Evolutionary conservation across 1,284 basidiomycete species (phyloP), one percentile per base, ranked within the genome.

Genomic region (Apiotrichum siamense): DNA sequence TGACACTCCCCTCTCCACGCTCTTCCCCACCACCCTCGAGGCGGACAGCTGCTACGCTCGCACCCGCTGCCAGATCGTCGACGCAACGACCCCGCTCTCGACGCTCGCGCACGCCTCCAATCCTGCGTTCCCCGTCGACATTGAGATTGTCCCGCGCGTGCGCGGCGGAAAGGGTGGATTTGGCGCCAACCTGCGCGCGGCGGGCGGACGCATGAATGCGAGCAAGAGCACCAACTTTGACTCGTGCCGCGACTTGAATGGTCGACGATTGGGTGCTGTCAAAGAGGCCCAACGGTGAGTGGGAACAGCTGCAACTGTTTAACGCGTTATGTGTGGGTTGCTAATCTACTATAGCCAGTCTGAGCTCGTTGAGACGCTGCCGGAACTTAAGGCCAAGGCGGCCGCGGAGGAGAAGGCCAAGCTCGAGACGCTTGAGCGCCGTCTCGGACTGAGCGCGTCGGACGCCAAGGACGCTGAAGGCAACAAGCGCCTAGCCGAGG

Each of bases 131-230:
- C 64, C 64, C 3, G 57, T 70, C 45, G 58, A 59, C 21, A 37
- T 77, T 29, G 55, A 69, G 23, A 55, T 78, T n/a, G 62, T 69
- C 12, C 63, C 75, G 13, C 58, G 85, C 27, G 69, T 94, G 11
- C 78, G 79, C 11, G 94, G 94, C 54, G 96, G 96, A 42, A 98
- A 98, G 75, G 94, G 96, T 66, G 94, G 94, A 45, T 98, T 99
- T 68, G 94, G 96, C 9, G 88, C 87, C 23, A 92, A 97, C 78
- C 80, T 99, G 58, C 83, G 94, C 68, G 94, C 96, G 0, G 92
- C 93, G 20, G 94, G 94, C 60, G 94, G 94, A 10, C 83, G 93
- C 37, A 99, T 99, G 96, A 91, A 88, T 64, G 87, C 86, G 61
- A 85, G 91, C 77, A 94, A 93, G 79, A 89, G 87, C 33, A 88